phyloP scores from a whole-genome alignment of 495 filamentous ascomycete genomes.

The Neurospora sp. region DNA sequence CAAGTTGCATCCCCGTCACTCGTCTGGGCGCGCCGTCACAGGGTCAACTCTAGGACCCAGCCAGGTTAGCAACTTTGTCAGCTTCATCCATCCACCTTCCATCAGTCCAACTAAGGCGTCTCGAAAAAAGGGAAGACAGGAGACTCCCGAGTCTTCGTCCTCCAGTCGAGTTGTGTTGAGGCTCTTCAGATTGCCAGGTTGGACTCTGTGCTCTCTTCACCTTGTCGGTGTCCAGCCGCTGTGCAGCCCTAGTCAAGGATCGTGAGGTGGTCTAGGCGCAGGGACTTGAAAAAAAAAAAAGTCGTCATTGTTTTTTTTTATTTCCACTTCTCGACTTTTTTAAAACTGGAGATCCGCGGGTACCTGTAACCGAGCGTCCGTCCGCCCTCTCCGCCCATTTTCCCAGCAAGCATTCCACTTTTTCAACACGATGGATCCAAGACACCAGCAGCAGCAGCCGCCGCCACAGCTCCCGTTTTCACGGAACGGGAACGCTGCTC shows the following conservation, averaged over 20 bases:
- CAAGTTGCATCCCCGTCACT: not conserved
- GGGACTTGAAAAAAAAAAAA: slow-evolving; percentile 10
- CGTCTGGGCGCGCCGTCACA: not conserved
- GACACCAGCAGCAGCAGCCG: slow-evolving; percentile 21
- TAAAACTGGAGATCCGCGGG: slow-evolving; percentile 1
- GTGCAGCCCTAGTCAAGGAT: not conserved
- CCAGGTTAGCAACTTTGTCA: not conserved
- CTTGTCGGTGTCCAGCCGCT: not conserved
- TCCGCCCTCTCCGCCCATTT: not conserved
- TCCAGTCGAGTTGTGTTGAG: not conserved
- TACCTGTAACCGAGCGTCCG: not conserved
- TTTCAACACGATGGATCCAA: slow-evolving; percentile 27
- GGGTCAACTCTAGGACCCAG: not conserved
- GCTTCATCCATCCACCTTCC: not conserved
- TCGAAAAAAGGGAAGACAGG: not conserved
- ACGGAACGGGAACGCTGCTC: slow-evolving; percentile 26
- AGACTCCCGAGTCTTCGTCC: not conserved
- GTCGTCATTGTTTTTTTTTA: slow-evolving; percentile 10
- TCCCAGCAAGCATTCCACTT: not conserved
- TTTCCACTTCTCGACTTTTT: not conserved
- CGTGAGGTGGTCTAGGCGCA: not conserved
- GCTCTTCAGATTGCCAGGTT: not conserved
- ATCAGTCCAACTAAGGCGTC: not conserved
- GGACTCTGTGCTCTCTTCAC: not conserved
- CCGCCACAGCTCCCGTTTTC: slow-evolving; percentile 30